Evolutionary conservation across 2,329 filamentous ascomycete genomes (phyloP).

Genomic region (Ceratocystis destructans): DNA sequence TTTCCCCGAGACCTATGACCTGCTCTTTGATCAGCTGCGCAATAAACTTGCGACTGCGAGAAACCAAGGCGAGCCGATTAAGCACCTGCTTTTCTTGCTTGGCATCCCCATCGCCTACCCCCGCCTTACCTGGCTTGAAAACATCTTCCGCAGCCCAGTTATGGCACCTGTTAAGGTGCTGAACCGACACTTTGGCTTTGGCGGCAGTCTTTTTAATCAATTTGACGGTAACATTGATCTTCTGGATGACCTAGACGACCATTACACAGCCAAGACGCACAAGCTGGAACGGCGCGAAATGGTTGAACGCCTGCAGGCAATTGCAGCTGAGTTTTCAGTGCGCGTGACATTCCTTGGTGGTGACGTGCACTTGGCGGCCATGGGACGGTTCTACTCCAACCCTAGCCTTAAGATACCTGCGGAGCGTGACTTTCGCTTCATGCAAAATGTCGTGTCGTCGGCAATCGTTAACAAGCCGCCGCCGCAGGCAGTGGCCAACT

Average conservation of each 20-base stretch:
- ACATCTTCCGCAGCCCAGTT: constrained; percentile 71
- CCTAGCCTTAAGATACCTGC: constrained; percentile 62
- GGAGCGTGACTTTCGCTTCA: constrained; percentile 80
- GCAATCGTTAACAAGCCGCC: constrained; percentile 94
- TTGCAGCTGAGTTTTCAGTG: constrained; percentile 75
- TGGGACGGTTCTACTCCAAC: constrained; percentile 91
- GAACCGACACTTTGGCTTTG: constrained; percentile 77
- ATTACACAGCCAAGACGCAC: constrained; percentile 86
- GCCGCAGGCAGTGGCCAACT: constrained; percentile 73
- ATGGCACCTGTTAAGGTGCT: constrained; percentile 81
- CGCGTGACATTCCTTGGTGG: constrained; percentile 86
- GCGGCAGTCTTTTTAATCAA: constrained; percentile 77
- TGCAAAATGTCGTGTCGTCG: constrained; percentile 86
- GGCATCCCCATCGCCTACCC: constrained; percentile 81
- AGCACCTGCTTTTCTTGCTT: constrained; percentile 73
- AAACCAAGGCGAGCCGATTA: constrained; percentile 59
- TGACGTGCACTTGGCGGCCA: constrained; percentile 81
- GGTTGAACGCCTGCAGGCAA: constrained; percentile 65
- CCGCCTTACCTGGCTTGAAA: constrained; percentile 92
- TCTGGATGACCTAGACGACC: constrained; percentile 84
- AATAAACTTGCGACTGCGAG: constrained; percentile 57
- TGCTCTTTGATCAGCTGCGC: constrained; percentile 64
- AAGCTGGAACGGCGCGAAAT: constrained; percentile 73
- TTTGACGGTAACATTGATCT: constrained; percentile 92
- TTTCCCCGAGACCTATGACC: constrained; percentile 78